Evolutionary conservation across 2,329 filamentous ascomycete species (phyloP), one percentile per base, ranked within the genome.

Genomic region (Stachybotrys chartarum): DNA sequence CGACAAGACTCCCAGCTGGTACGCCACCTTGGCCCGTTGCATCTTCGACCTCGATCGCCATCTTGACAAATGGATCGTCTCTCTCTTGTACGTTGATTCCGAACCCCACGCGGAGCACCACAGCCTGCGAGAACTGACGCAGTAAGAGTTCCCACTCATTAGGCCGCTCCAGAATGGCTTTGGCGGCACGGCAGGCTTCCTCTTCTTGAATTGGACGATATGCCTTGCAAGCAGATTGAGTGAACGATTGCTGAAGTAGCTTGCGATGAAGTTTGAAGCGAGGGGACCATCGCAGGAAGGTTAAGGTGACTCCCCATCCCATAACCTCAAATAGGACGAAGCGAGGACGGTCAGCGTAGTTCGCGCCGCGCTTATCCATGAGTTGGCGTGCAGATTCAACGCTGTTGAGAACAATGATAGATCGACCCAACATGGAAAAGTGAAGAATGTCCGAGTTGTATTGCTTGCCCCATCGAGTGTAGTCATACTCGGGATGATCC

Each of bases 391-490:
- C 49, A 51, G 49, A 10, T 17, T 51, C 8, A 31, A 51, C 18
- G 49, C 49, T 51, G 18, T 51, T 51, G 11, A 51, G 49, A 2
- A 51, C 49, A 51, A 51, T 51, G 7, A 30, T 30, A 3, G 17
- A 30, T 10, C 59, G 59, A 17, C 59, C 60, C 7, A 63, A 55
- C 11, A 32, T 65, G 61, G 31, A 64, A 65, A 16, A 63, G 68
- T 48, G 70, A 42, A 51, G 49, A 3, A 51, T 32, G 35, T 51
- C 49, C 11, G 49, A 54, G n/a, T 85, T 68, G 90, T 87, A 66
- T 89, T 58, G 32, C 1, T 54, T 54, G 5, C 54, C 55, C 56
- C 55, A 59, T 17, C 24, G 31, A 11, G 55, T 54, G 31, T 61
- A 62, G 5, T 50, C 55, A 32, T 55, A 50, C n/a, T 56, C 55